Evolutionary conservation across 2,329 filamentous ascomycete species (phyloP).

Genomic region (Hypoxylon sp.): DNA sequence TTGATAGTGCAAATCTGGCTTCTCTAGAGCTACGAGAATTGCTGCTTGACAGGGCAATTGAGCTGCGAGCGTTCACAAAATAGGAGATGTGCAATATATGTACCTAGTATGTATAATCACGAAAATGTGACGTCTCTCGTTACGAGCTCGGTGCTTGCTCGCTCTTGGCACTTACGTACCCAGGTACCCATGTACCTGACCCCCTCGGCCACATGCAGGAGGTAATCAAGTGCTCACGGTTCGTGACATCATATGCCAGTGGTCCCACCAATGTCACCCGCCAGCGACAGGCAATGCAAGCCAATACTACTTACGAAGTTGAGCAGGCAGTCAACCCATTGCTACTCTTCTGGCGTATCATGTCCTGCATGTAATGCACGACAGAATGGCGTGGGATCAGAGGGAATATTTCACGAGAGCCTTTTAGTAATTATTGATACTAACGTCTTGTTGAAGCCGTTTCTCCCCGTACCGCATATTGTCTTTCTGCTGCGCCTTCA

Average conservation of each 20-base stretch:
- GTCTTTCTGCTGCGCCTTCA: slow-evolving; percentile 34
- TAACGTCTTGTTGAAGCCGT: slow-evolving; percentile 25
- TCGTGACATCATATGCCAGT: slow-evolving; percentile 43
- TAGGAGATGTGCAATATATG: too few relatives aligned
- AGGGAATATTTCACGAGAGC: slow-evolving; percentile 26
- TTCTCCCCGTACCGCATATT: slow-evolving; percentile 25
- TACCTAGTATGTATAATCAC: not conserved
- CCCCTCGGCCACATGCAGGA: slow-evolving; percentile 31
- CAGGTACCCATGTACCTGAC: slow-evolving; percentile 15
- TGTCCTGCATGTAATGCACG: slow-evolving; percentile 35
- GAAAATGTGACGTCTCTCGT: slow-evolving; percentile 13
- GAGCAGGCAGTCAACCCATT: slow-evolving; percentile 19
- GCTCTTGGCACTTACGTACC: slow-evolving; percentile 34
- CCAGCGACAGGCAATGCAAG: slow-evolving; percentile 27
- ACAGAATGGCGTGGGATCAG: slow-evolving; percentile 35
- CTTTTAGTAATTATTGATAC: slow-evolving; percentile 39
- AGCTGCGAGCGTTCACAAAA: not conserved
- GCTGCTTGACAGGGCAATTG: not conserved
- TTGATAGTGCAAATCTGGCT: not conserved
- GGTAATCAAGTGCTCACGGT: slow-evolving; percentile 37
- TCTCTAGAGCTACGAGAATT: not conserved
- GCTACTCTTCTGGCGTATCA: slow-evolving; percentile 43
- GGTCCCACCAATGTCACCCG: slow-evolving; percentile 42
- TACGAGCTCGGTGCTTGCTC: slow-evolving; percentile 18
- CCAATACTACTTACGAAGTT: slow-evolving; percentile 19